A percentile compares a stretch with the other conserved stretches of the same genome.
Evolutionary conservation across 208 protist species (phyloP).

Genomic region (Leishmania tropica): DNA sequence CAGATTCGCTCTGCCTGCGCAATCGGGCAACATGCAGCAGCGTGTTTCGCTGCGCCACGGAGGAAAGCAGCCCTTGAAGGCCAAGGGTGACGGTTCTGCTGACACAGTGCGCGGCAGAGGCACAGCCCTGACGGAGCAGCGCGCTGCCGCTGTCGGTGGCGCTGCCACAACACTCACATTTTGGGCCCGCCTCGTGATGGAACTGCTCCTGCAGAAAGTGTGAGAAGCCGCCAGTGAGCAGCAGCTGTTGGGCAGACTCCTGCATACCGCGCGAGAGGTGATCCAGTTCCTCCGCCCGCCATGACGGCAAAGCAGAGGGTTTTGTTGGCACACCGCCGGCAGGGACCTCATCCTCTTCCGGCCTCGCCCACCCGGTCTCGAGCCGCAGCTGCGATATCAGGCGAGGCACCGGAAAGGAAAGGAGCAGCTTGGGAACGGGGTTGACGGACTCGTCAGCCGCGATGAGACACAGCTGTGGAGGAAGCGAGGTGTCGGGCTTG

Average conservation of each 20-base stretch:
- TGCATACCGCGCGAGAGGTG: slow-evolving; percentile 36
- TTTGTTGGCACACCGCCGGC: neutral
- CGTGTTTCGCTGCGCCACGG: slow-evolving; percentile 10
- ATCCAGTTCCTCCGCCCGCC: slow-evolving; percentile 20
- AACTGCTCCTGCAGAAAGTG: slow-evolving; percentile 57
- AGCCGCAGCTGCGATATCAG: slow-evolving; percentile 31
- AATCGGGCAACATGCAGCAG: slow-evolving; percentile 6
- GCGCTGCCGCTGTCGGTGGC: neutral
- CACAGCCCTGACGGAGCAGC: neutral
- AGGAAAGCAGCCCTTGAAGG: slow-evolving; percentile 11
- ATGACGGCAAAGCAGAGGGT: slow-evolving; percentile 6
- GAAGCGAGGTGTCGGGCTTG: slow-evolving; percentile 2
- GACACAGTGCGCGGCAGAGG: neutral
- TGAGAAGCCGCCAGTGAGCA: slow-evolving; percentile 30
- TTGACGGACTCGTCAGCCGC: slow-evolving; percentile 38
- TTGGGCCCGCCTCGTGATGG: slow-evolving; percentile 27
- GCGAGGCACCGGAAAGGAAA: slow-evolving; percentile 51
- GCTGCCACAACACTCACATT: neutral
- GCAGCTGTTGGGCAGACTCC: slow-evolving; percentile 35
- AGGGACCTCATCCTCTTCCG: slow-evolving; percentile 8
- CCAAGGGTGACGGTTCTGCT: slow-evolving; percentile 6
- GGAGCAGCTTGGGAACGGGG: slow-evolving; percentile 46
- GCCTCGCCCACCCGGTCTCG: slow-evolving; percentile 14
- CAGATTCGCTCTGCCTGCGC: neutral
- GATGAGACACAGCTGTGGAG: slow-evolving; percentile 28